Evolutionary conservation across 169 alveolate species (phyloP).

Genomic region (Cryptosporidium muris): DNA sequence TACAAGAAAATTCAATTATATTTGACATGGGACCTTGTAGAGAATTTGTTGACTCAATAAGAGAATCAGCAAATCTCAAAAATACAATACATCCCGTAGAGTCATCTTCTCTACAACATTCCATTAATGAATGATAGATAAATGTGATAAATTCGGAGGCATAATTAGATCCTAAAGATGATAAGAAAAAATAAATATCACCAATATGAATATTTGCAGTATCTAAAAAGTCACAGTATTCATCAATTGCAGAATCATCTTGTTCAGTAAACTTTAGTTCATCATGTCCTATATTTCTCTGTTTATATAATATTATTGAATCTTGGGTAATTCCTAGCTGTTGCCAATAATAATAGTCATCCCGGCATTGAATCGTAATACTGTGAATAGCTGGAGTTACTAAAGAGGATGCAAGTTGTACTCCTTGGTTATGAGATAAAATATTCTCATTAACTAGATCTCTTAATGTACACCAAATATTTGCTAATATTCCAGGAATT

Average conservation of each 20-base stretch:
- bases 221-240: constrained; percentile 48
- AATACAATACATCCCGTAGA: constrained; percentile 61
- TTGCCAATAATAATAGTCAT: constrained; percentile 59
- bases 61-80: constrained; percentile 44
- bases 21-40: constrained; percentile 43
- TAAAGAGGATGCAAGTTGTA: constrained; percentile 24
- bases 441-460: constrained; percentile 62
- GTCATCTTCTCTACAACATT: constrained; percentile 54
- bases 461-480: constrained; percentile 66
- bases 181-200: constrained; percentile 58
- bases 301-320: constrained; percentile 44
- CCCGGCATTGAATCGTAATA: constrained; percentile 48
- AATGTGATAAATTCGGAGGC: constrained; percentile 34
- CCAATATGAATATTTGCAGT: constrained; percentile 50
- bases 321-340: constrained; percentile 35
- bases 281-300: constrained; percentile 8
- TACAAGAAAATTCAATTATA: constrained; percentile 30
- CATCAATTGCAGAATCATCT: constrained; percentile 39
- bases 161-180: constrained; percentile 36
- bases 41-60: constrained; percentile 55
- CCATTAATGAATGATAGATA: constrained; percentile 38
- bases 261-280: constrained; percentile 29
- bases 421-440: constrained; percentile 38
- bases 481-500: constrained; percentile 54
- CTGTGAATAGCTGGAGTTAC: constrained; percentile 66